These are phyloP conservation scores for Pythium coloratum DNA, from an alignment of 352 stramenopile species.

Conservation along the genomic window DNA sequence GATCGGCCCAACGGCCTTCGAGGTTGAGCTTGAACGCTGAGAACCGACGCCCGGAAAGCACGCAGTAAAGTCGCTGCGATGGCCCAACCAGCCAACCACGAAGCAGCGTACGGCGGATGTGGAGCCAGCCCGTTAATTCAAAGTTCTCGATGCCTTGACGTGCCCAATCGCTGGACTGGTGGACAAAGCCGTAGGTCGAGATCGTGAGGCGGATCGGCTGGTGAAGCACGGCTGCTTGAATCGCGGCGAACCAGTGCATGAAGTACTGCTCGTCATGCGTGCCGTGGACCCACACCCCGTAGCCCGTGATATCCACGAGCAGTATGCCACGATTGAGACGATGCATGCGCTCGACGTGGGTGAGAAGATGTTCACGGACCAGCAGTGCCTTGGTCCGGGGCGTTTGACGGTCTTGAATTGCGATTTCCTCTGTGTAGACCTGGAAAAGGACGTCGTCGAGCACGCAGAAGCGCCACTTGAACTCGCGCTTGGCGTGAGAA, in stretches of 20 bases:
- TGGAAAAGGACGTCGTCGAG: conserved; percentile 38
- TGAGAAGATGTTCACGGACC: conserved; percentile 19
- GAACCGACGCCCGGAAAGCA: conserved; percentile 33
- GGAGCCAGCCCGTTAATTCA: conserved; percentile 36
- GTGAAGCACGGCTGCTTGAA: conserved; percentile 21
- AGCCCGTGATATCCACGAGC: conserved; percentile 30
- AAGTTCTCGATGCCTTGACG: too few relatives aligned
- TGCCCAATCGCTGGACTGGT: conserved; percentile 14
- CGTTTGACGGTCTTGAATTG: conserved; percentile 1
- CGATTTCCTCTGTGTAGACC: conserved; percentile 22
- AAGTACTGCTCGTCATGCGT: conserved; percentile 35
- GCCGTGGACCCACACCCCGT: conserved; percentile 40
- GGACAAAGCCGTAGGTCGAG: conserved; percentile 20
- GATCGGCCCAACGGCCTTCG: conserved; percentile 39
- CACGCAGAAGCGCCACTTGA: conserved; percentile 45
- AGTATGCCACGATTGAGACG: conserved; percentile 45
- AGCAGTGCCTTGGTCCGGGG: neutral
- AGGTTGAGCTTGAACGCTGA: conserved; percentile 42
- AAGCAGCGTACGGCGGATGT: conserved; percentile 21
- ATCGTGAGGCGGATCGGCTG: conserved; percentile 16
- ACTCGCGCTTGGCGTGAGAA: conserved; percentile 30
- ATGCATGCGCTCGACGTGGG: conserved; percentile 39
- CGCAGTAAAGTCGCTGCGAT: conserved; percentile 33
- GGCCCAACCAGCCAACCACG: conserved; percentile 22
- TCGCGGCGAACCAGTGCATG: conserved; percentile 39